Base-by-base conservation (phyloP, 1,284 basidiomycete genomes). In the Coniophora puteana region DNA sequence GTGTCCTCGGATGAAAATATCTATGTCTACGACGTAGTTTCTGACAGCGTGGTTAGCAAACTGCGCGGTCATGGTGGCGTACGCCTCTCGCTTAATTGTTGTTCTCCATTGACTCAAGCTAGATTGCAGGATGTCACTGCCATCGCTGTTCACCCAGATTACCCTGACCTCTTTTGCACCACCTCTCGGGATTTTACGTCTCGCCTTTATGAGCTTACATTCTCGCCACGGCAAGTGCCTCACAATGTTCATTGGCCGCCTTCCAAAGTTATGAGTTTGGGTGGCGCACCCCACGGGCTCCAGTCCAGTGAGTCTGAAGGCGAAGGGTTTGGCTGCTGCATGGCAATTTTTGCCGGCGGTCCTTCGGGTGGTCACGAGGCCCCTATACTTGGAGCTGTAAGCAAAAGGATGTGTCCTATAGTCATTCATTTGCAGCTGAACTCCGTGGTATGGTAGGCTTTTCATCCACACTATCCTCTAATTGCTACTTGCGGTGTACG, bases 401-500 rank as follows among this genome's bases (percentile, higher is more conserved):
- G 77, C 55, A 27, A 8, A 30, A 14, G 17, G n/a, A 8, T 32
- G 14, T 8, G n/a, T 6, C 7, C n/a, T 8, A n/a, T 18, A 31
- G 29, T 14, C 14, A 18, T n/a, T 31, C 1, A 26, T 12, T 38
- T 36, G 8, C 1, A 31, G 30, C 36, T 16, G 7, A 39, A 25
- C n/a, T 23, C 16, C n/a, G 12, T 14, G n/a, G 17, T 17, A 4
- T 26, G 23, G 18, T 36, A 85, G 84, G 74, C 78, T 17, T 88
- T 86, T 55, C 82, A 89, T 57, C 69, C 73, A 0, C 58, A 60
- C 5, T 60, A 72, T 40, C 80, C 82, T 13, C 47, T 88, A 13
- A 69, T 89, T 43, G 84, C 84, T 12, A 89, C 85, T 8, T 81
- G 83, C 51, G 85, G 85, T 7, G 85, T 87, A 57, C 46, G 74